Evolutionary conservation across 805 yeast genomes (phyloP).

Genomic region (Brettanomyces bruxellensis): DNA sequence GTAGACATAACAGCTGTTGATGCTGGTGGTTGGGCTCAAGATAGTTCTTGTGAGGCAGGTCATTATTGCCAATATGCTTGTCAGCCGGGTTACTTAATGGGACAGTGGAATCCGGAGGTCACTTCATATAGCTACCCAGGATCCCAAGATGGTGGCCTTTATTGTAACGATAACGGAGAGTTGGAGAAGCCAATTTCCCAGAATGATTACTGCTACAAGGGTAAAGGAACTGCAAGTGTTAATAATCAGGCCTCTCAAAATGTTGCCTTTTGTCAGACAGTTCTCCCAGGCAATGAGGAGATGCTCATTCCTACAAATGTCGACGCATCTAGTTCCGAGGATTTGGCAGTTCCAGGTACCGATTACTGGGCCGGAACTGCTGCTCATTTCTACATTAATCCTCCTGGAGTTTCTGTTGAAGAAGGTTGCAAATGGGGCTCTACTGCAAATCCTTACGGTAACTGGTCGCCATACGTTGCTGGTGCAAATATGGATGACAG

Average conservation of each 20-base stretch:
- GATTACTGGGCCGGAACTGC: constrained; percentile 82
- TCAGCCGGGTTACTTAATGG: constrained; percentile 78
- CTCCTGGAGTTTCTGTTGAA: constrained; percentile 67
- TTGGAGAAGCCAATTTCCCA: constrained; percentile 51
- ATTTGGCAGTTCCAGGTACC: constrained; percentile 77
- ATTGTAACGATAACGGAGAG: constrained; percentile 64
- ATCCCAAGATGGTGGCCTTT: constrained; percentile 76
- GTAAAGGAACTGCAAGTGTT: constrained; percentile 59
- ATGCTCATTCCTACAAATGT: constrained; percentile 83
- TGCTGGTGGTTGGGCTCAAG: constrained; percentile 86
- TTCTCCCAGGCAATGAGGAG: constrained; percentile 89
- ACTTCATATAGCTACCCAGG: constrained; percentile 70
- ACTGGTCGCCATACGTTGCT: constrained; percentile 92
- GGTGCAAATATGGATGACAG: constrained; percentile 74
- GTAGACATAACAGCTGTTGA: constrained; percentile 60
- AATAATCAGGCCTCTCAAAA: constrained; percentile 44
- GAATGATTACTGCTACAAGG: constrained; percentile 62
- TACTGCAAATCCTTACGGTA: constrained; percentile 58
- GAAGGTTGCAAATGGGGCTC: constrained; percentile 88
- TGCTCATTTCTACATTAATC: constrained; percentile 76
- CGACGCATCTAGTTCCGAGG: constrained; percentile 35
- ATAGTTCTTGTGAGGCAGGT: constrained; percentile 66
- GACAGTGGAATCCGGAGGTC: constrained; percentile 77
- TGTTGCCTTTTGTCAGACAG: constrained; percentile 89
- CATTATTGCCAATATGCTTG: constrained; percentile 88